A percentile compares a stretch with the other conserved stretches of the same genome.
phyloP scores from a whole-genome alignment of 2,329 filamentous ascomycete genomes.

The Colletotrichum sp. region DNA sequence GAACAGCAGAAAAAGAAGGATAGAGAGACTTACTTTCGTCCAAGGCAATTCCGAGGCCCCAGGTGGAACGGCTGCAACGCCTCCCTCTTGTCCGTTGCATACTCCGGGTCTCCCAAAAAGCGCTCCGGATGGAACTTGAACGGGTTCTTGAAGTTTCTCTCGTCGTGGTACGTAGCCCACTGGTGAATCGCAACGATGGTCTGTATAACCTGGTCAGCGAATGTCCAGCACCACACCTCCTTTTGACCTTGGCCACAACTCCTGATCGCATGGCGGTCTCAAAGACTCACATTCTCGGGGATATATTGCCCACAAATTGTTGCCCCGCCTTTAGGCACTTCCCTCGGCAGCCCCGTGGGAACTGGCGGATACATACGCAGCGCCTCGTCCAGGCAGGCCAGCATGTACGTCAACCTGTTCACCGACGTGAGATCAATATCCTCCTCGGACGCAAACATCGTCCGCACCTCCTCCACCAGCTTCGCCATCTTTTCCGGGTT shows the following conservation, averaged over 20 bases:
- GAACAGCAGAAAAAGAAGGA: neutral
- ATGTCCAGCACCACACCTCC: neutral
- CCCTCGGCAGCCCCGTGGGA: conserved; percentile 28
- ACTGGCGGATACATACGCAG: conserved; percentile 44
- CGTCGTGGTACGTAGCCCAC: conserved; percentile 25
- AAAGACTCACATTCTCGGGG: conserved; percentile 32
- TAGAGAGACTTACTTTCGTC: conserved; percentile 31
- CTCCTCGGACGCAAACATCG: conserved; percentile 33
- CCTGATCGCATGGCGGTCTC: neutral
- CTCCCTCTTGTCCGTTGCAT: conserved; percentile 26
- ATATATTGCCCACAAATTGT: conserved; percentile 34
- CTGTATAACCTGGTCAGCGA: neutral
- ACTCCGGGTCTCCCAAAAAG: conserved; percentile 31
- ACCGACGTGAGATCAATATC: conserved; percentile 41
- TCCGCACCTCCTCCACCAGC: conserved; percentile 42
- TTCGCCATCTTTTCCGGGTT: conserved; percentile 34
- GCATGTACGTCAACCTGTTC: conserved; percentile 38
- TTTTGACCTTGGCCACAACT: rapidly evolving
- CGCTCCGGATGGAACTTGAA: conserved; percentile 48
- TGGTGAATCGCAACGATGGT: conserved; percentile 44
- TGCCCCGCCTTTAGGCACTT: conserved; percentile 35
- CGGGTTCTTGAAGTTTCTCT: conserved; percentile 47
- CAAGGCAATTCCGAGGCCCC: conserved; percentile 35
- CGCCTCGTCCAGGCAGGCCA: conserved; percentile 45
- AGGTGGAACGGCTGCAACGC: conserved; percentile 32